Base-by-base conservation (phyloP, 768 basidiomycete species). In the Boletus rex-veris region DNA sequence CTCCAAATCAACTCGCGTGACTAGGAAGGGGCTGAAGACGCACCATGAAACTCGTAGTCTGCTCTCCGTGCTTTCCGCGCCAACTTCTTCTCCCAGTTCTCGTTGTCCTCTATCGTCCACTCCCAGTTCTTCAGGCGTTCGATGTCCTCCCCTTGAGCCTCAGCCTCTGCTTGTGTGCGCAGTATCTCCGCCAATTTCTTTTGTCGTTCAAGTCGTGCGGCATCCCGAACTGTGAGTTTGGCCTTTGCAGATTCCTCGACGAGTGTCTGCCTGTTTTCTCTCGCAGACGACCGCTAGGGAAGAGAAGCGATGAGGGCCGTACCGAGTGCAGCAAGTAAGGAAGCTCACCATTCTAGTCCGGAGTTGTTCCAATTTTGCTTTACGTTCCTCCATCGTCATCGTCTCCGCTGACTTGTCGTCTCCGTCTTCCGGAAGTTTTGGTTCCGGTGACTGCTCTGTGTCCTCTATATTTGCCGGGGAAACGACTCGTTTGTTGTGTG, bases 51-150 rank as follows among this genome's bases (percentile, higher is more conserved):
- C 70, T 89, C 86, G 59, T 85, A 92, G 71, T 96, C 91, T 9
- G 86, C 90, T 70, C 91, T 79, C 69, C 92, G 78, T 58, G 81
- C 82, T 73, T 94, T 98, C 63, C 86, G 74, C 24, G 84, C 86
- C 60, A 82, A 70, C 69, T 94, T 92, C 45, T 67, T 67, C 41
- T 65, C 64, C 64, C 64, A 65, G 18, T 67, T 67, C 33, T 67
- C 64, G 15, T 67, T 67, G 31, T 65, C 64, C n/a, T 65, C 64
- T 49, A 65, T 65, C 14, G 64, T 65, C 64, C 64, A 65, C n/a
- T 97, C 94, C 97, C 97, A 99, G 52, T 84, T 78, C 57, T 98
- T 98, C 92, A 53, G 97, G 84, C 26, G 90, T 90, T 76, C 90
- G 94, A 92, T 76, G 66, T 98, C 95, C 68, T 93, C 92, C n/a